Base-by-base conservation (phyloP, 1,139 yeast genomes). In the Geotrichum macrosporum region DNA sequence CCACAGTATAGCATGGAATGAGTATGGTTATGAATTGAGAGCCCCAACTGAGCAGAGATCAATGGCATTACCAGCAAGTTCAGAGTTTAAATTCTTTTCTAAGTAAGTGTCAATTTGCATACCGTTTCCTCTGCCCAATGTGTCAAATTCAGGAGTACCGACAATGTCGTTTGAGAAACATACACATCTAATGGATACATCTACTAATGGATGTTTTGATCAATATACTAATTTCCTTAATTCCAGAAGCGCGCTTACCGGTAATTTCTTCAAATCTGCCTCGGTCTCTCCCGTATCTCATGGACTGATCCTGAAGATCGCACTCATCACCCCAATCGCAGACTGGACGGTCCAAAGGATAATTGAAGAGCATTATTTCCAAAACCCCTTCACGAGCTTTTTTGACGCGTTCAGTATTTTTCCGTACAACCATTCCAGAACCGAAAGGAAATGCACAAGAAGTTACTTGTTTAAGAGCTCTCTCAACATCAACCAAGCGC, bases 241-340 rank as follows among this genome's bases (percentile, higher is more conserved):
- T 86, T 70, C 85, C 95, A 44, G 83, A 88, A 24, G 95, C 95
- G 63, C 95, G 77, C 70, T 86, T 86, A 63, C 95, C 95, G 47
- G 77, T 75, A 51, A 84, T 76, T 68, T 86, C 95, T 53, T 74
- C 68, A 70, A 84, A 86, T 67, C 95, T 77, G 58, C 95, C 94
- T 57, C 95, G 78, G 68, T 86, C 95, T 47, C 84, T 70, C 50
- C 95, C 95, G 63, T 84, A 84, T 66, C 94, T 78, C 67, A 82
- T 73, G 24, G 88, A 75, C 71, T 86, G 95, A 64, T 86, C 95
- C 70, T 86, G 95, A 59, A 86, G 76, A 65, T 86, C 95, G 73
- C 95, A 86, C 66, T 86, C 95, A 57, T 95, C 95, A 70, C 95
- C 95, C 70, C 86, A 95, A 69, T 86, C 95, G 69, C 95, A 86